Evolutionary conservation across 768 basidiomycete species (phyloP).

Genomic region (Tulasnella sp.): DNA sequence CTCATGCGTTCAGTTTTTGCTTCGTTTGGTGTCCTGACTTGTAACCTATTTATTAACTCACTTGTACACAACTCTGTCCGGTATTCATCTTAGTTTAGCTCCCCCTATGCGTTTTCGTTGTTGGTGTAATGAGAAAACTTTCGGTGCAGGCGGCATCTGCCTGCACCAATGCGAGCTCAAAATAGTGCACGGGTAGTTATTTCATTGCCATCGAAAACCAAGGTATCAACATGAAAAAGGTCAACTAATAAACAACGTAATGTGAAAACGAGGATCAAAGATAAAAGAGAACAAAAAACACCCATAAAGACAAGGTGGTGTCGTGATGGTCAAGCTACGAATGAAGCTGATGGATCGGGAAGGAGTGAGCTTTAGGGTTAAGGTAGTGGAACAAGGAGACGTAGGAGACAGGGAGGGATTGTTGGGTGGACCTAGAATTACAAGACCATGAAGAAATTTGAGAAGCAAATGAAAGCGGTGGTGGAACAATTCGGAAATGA

Average conservation of each 20-base stretch:
- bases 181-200: neutral
- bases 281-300: neutral
- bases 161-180: neutral
- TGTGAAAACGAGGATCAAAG: neutral
- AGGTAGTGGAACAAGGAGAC: neutral
- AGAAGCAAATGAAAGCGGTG: neutral
- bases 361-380: neutral
- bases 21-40: neutral
- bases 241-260: constrained; percentile 1
- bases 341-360: neutral
- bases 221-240: neutral
- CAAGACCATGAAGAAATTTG: neutral
- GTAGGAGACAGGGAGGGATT: neutral
- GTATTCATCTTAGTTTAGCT: neutral
- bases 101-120: neutral
- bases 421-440: neutral
- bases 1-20: neutral
- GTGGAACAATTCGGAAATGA: neutral
- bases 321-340: neutral
- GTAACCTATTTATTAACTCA: neutral
- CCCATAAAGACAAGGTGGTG: neutral
- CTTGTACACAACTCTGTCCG: neutral
- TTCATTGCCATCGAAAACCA: neutral
- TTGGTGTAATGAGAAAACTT: neutral
- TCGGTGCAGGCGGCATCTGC: neutral